These are phyloP conservation scores for Nidula microcarpa DNA, from an alignment of 768 basidiomycete genomes.

Conservation along the genomic window DNA sequence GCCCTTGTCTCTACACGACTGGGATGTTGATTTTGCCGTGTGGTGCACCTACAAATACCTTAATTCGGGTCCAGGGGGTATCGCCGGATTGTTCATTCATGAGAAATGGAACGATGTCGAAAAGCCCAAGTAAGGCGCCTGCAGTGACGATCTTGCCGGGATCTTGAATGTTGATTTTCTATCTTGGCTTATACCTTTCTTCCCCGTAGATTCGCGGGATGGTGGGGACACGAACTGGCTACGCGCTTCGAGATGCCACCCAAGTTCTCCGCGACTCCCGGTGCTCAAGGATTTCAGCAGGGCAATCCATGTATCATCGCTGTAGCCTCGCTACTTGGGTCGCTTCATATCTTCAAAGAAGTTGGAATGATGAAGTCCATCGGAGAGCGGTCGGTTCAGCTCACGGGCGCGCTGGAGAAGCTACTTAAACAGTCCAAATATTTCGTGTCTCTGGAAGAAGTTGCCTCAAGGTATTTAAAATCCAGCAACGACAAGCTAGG, in stretches of 20 bases:
- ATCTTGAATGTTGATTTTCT: constrained; percentile 7
- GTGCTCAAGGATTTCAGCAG: constrained; percentile 94
- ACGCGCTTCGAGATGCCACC: constrained; percentile 92
- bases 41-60: constrained; percentile 99
- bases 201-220: constrained; percentile 74
- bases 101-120: constrained; percentile 69
- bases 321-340: constrained; percentile 77
- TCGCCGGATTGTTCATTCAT: constrained; percentile 91
- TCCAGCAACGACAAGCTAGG: constrained; percentile 27
- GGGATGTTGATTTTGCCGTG: constrained; percentile 95
- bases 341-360: constrained; percentile 75
- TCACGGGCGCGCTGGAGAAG: constrained; percentile 72
- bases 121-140: constrained; percentile 58
- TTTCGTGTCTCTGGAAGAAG: constrained; percentile 48
- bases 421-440: constrained; percentile 59
- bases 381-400: constrained; percentile 60
- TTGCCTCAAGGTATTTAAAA: constrained; percentile 21
- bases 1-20: constrained; percentile 82
- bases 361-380: constrained; percentile 73
- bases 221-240: constrained; percentile 93
- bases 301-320: constrained; percentile 89
- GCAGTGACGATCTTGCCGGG: background rate
- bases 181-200: constrained; percentile 7
- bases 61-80: constrained; percentile 95
- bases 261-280: constrained; percentile 76